Evolutionary conservation across 148 eudicot genomes (phyloP).

Genomic region (Chenopodium album): DNA sequence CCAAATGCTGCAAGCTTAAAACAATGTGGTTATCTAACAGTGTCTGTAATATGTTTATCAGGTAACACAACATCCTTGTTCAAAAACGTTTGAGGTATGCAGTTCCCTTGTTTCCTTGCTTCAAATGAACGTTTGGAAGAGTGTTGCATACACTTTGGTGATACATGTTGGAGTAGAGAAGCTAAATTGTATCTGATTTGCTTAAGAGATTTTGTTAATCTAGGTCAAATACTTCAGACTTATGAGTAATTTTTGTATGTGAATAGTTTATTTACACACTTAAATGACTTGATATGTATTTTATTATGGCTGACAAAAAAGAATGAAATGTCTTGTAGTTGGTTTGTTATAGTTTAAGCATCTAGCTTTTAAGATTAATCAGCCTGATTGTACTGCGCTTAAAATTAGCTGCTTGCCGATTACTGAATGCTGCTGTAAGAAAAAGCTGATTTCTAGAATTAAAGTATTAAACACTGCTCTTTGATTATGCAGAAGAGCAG

Average conservation of each 20-base stretch:
- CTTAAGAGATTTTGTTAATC: slow-evolving; percentile 15
- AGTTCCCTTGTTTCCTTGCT: background rate
- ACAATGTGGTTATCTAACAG: background rate
- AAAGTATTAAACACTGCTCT: too few relatives aligned
- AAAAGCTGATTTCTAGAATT: too few relatives aligned
- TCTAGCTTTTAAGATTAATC: too few relatives aligned
- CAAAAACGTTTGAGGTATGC: background rate
- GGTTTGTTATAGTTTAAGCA: background rate
- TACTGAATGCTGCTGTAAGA: too few relatives aligned
- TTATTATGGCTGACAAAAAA: background rate
- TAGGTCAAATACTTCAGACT: background rate
- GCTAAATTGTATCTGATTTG: background rate
- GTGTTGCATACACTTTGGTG: background rate
- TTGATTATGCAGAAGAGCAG: too few relatives aligned
- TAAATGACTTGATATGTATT: background rate
- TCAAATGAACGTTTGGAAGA: background rate
- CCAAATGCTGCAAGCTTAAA: background rate
- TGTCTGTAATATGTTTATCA: background rate
- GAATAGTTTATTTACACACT: slow-evolving; percentile 5
- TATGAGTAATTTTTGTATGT: background rate
- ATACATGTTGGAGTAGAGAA: background rate
- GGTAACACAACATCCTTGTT: slow-evolving; percentile 11
- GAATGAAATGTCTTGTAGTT: background rate
- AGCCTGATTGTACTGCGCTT: too few relatives aligned
- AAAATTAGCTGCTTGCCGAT: too few relatives aligned